Conservation (phyloP, 1,139 yeast species). For the Kluyveromyces marxianus region DNA sequence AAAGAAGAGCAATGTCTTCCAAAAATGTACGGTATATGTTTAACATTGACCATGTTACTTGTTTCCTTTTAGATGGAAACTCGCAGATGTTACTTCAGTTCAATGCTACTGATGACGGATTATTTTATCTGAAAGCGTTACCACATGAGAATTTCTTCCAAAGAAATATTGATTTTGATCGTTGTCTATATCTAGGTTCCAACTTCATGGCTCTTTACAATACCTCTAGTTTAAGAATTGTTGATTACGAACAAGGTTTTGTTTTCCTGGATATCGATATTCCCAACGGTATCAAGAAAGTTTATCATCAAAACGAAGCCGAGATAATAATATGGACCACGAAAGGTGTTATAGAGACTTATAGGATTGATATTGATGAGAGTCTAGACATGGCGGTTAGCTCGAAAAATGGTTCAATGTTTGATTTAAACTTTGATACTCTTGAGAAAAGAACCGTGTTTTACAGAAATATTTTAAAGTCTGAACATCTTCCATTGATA, state of each 20-base stretch:
- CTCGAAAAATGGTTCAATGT: slow-evolving; percentile 15
- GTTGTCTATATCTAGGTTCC: slow-evolving; percentile 16
- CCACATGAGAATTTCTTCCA: slow-evolving; percentile 17
- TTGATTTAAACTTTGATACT: slow-evolving; percentile 15
- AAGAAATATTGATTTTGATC: slow-evolving; percentile 15
- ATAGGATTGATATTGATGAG: slow-evolving; percentile 21
- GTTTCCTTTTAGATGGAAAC: slow-evolving; percentile 19
- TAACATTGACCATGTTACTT: slow-evolving; percentile 8
- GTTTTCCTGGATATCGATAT: slow-evolving; percentile 17
- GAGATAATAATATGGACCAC: slow-evolving; percentile 20
- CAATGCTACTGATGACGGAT: slow-evolving; percentile 6
- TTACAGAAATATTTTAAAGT: slow-evolving; percentile 18
- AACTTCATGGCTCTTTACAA: slow-evolving; percentile 18
- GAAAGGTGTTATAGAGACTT: slow-evolving; percentile 17
- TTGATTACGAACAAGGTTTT: slow-evolving; percentile 24
- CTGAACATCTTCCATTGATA: slow-evolving; percentile 10
- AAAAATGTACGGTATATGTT: slow-evolving; percentile 13
- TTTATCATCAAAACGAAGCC: slow-evolving; percentile 13
- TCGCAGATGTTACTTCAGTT: slow-evolving; percentile 17
- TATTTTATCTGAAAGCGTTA: slow-evolving; percentile 12
- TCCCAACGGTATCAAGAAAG: slow-evolving; percentile 20
- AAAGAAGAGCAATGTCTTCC: neutral
- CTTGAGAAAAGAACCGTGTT: slow-evolving; percentile 24
- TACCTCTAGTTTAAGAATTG: slow-evolving; percentile 14
- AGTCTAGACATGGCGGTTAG: slow-evolving; percentile 10